Evolutionary conservation across 768 basidiomycete genomes (phyloP).

Genomic region (Boletus reticuloceps): DNA sequence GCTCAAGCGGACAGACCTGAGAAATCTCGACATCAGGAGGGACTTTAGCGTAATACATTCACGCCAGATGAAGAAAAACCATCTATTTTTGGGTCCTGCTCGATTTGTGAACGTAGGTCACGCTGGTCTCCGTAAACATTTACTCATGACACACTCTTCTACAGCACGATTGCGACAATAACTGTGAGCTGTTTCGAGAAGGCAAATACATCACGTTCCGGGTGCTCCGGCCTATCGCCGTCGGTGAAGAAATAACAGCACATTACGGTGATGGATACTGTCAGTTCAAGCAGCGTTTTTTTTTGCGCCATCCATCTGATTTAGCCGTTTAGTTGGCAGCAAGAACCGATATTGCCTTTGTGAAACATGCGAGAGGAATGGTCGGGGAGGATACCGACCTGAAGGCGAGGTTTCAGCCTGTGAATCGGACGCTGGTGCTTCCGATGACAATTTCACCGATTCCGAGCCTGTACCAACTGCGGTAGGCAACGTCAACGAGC

Average conservation of each 20-base stretch:
- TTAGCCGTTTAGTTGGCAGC: conserved; percentile 51
- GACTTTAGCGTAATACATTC: conserved; percentile 93
- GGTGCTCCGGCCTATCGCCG: conserved; percentile 69
- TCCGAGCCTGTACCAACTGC: conserved; percentile 48
- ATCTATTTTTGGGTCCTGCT: conserved; percentile 87
- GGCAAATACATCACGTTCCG: conserved; percentile 89
- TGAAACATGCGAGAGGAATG: conserved; percentile 79
- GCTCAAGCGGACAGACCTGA: conserved; percentile 76
- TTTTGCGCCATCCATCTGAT: conserved; percentile 23
- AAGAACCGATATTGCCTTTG: conserved; percentile 78
- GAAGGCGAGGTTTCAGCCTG: conserved; percentile 50
- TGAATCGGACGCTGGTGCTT: conserved; percentile 43
- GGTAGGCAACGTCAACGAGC: conserved; percentile 67
- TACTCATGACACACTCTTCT: background rate
- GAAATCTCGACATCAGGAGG: conserved; percentile 67
- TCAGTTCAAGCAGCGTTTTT: conserved; percentile 42
- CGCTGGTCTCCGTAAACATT: background rate
- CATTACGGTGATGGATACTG: conserved; percentile 92
- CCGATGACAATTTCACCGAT: conserved; percentile 33
- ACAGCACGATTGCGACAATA: conserved; percentile 88
- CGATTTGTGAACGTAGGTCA: conserved; percentile 85
- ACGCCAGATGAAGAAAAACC: conserved; percentile 88
- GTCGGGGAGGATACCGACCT: conserved; percentile 66
- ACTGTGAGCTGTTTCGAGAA: conserved; percentile 85
- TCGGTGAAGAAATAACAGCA: conserved; percentile 87